phyloP scores from a whole-genome alignment of 163 green algal genomes.

The Coccomyxa subellipsoidea region DNA sequence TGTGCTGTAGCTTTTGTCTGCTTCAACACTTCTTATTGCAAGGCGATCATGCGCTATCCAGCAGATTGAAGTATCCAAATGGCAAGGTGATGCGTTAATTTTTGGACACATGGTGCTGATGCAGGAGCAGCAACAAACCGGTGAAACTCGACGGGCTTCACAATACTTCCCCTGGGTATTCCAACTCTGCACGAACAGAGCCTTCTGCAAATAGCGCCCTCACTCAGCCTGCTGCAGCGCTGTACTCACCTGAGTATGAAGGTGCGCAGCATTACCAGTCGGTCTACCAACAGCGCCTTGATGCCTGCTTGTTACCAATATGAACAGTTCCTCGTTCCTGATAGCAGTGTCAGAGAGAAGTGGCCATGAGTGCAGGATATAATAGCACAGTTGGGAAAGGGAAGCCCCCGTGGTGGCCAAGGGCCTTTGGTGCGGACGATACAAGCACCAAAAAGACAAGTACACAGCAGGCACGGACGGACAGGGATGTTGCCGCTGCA shows the following conservation, averaged over 20 bases:
- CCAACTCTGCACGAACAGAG: background rate
- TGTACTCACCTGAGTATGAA: background rate
- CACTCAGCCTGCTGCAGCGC: background rate
- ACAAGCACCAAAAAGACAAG: too few relatives aligned
- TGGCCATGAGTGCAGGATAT: background rate
- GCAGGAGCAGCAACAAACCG: background rate
- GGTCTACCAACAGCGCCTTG: too few relatives aligned
- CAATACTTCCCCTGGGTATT: background rate
- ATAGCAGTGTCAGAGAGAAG: background rate
- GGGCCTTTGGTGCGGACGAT: background rate
- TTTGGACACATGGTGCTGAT: background rate
- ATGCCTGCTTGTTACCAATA: too few relatives aligned
- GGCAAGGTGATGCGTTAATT: background rate
- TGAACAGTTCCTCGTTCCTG: background rate
- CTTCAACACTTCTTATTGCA: background rate
- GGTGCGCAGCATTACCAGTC: background rate
- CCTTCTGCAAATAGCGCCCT: background rate
- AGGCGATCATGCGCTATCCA: too few relatives aligned
- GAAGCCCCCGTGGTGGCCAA: background rate
- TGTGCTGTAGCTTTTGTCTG: background rate
- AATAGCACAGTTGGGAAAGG: background rate
- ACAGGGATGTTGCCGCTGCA: background rate
- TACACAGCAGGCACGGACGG: background rate
- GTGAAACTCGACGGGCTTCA: background rate
- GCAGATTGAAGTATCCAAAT: too few relatives aligned